phyloP scores from a whole-genome alignment of 345 rosid genomes.

The Noccaea bulbosa region DNA sequence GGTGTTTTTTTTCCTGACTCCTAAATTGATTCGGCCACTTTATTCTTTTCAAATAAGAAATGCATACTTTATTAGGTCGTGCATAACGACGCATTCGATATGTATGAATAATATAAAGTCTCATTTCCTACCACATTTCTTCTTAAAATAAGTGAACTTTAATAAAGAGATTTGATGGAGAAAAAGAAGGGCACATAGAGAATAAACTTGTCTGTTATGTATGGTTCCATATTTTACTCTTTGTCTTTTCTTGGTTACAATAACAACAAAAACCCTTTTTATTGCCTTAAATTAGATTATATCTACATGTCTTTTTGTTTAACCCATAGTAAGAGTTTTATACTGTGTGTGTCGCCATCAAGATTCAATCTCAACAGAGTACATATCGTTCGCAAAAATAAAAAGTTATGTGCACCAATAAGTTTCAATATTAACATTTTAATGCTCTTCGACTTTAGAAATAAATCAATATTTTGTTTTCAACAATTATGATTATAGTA shows the following conservation, averaged over 20 bases:
- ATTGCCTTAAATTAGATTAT: background rate
- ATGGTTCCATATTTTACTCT: conserved; percentile 6
- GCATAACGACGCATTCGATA: conserved; percentile 36
- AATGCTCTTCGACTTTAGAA: too few relatives aligned
- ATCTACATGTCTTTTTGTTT: background rate
- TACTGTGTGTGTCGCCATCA: background rate
- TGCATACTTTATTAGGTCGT: conserved; percentile 32
- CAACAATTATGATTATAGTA: too few relatives aligned
- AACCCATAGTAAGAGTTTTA: conserved; percentile 1
- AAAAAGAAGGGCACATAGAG: conserved; percentile 22
- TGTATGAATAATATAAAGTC: conserved; percentile 36
- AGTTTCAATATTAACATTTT: too few relatives aligned
- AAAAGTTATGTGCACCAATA: too few relatives aligned
- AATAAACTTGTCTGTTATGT: conserved; percentile 26
- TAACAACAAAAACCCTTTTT: background rate
- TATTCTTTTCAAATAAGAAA: conserved; percentile 22
- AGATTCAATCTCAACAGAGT: too few relatives aligned
- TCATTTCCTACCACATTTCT: conserved; percentile 30
- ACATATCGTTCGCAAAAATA: too few relatives aligned
- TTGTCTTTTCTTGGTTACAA: conserved; percentile 20
- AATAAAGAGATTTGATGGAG: conserved; percentile 30
- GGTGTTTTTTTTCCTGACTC: conserved; percentile 24
- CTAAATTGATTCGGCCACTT: conserved; percentile 39
- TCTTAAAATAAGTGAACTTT: conserved; percentile 41
- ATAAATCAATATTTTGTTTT: too few relatives aligned